These are phyloP conservation scores for Colletotrichum truncatum DNA, from an alignment of 2,329 filamentous ascomycete genomes.

Conservation along the genomic window DNA sequence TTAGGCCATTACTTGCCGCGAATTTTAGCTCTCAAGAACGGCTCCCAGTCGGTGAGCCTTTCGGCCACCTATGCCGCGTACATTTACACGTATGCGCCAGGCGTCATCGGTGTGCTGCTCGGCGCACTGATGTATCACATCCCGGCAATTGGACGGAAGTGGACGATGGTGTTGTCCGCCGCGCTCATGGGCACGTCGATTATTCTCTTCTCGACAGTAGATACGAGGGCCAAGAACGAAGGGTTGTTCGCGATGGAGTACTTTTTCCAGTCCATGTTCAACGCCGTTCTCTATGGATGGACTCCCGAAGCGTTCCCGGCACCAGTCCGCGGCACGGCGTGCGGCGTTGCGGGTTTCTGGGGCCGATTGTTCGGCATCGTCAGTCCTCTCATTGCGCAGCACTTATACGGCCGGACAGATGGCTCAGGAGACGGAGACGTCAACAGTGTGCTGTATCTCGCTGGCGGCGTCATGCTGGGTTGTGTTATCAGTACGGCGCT, in stretches of 20 bases:
- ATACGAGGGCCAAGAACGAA: constrained; percentile 37
- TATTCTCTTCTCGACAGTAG: constrained; percentile 36
- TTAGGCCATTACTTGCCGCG: constrained; percentile 53
- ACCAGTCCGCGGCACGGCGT: constrained; percentile 59
- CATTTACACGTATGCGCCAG: constrained; percentile 63
- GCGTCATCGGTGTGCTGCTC: constrained; percentile 59
- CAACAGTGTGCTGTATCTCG: constrained; percentile 64
- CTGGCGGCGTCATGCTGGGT: constrained; percentile 62
- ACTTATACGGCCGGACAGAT: constrained; percentile 43
- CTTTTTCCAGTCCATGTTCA: constrained; percentile 39
- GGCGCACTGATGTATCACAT: constrained; percentile 57
- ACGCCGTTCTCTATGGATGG: constrained; percentile 32
- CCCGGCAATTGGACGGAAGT: constrained; percentile 40
- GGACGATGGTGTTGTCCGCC: constrained; percentile 37
- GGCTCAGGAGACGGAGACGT: constrained; percentile 43
- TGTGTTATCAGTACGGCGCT: constrained; percentile 61
- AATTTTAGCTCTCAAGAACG: constrained; percentile 62
- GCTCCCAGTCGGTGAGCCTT: constrained; percentile 51
- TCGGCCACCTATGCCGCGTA: constrained; percentile 60
- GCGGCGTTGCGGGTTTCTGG: constrained; percentile 67
- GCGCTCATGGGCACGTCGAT: constrained; percentile 37
- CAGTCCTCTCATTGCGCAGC: constrained; percentile 63
- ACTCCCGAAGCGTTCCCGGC: constrained; percentile 44
- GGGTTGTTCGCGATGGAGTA: constrained; percentile 40
- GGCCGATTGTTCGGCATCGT: constrained; percentile 67